Evolutionary conservation across 1,284 basidiomycete genomes (phyloP), one percentile per base, ranked within the genome.

Genomic region (Thecaphora thlaspeos): DNA sequence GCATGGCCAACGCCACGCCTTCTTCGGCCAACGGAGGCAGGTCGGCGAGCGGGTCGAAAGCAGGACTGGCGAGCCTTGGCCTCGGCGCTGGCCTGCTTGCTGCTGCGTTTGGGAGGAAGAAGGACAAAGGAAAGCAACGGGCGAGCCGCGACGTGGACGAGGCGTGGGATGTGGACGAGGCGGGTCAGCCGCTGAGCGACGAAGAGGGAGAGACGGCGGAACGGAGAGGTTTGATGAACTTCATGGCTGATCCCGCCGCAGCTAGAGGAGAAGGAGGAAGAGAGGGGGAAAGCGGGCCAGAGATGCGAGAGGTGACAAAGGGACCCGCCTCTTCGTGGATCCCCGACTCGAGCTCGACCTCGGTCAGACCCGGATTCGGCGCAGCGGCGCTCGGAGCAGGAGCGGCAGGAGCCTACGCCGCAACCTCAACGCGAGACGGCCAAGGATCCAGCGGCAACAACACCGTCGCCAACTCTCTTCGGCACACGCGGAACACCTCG

Each of bases 221-320:
- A 38, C 46, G 61, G 10, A 23, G 59, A 7, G 66, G 66, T 5
- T 36, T 69, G 37, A 65, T 69, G 62, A 39, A 45, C 22, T 42
- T 48, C 26, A 40, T 19, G 36, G 36, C 36, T 15, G 36, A 15
- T 15, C 26, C 26, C 7, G 5, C 26, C 7, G 26, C 7, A 28
- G 26, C 26, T 11, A 11, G 7, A 7, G 26, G 26, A 5, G 26
- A 11, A 28, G 26, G 26, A 28, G 11, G 26, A 11, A 11, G 26
- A 28, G 26, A 11, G 7, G 36, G 4, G 4, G 7, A 4, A 4
- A 15, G 36, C 36, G 36, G 7, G 36, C 36, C 30, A 0, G 55
- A 63, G 44, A 56, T 59, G 56, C 41, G 44, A 8, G 56, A 64
- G 30, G 47, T 41, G 2, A 18, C 37, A 12, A 36, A 34, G 3